Evolutionary conservation across 106 monocot genomes (phyloP), one percentile per base, ranked within the genome.

Genomic region (Ottelia alismoides): DNA sequence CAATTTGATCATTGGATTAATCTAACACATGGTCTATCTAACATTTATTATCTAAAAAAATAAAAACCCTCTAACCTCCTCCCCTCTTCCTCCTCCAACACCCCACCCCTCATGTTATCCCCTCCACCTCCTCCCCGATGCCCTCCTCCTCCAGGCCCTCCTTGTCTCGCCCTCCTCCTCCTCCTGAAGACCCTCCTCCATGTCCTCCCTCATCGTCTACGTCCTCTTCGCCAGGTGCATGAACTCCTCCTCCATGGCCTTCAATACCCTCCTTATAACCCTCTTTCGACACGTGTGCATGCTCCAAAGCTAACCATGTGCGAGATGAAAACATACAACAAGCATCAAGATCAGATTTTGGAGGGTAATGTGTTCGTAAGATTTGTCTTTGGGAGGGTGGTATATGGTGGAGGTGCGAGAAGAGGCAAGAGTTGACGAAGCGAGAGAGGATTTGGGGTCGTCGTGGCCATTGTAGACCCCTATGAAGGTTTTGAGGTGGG

Each of bases 241-340:
- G 49, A 88, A 88, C 57, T 88, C 88, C 51, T 76, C 73, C 65
- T 88, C 82, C 14, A 73, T 79, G 47, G 78, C 82, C 29, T 56
- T 49, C 29, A 88, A 78, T 22, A 78, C 88, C 63, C 62, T 78
- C 58, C 56, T 75, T 19, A 88, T 83, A 31, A 68, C n/a, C 82
- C 28, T 88, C 88, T 25, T 50, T 45, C 19, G 82, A 83, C 29
- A 88, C 22, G 3, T 70, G 70, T 25, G 67, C 77, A 21, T 77
- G 73, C 70, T 82, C 82, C 65, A 67, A 32, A 10, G 65, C 65
- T 22, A 77, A 70, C 44, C 31, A 76, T 77, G 26, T 2, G 11
- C 17, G 44, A 44, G 6, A 2, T 11, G 5, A 2, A 6, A 24
- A 57, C 23, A 1, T 2, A 3, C 14, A 40, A 21, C 0, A 40